These are phyloP conservation scores for Citrus hindsii DNA, from an alignment of 345 rosid species.

Conservation along the genomic window DNA sequence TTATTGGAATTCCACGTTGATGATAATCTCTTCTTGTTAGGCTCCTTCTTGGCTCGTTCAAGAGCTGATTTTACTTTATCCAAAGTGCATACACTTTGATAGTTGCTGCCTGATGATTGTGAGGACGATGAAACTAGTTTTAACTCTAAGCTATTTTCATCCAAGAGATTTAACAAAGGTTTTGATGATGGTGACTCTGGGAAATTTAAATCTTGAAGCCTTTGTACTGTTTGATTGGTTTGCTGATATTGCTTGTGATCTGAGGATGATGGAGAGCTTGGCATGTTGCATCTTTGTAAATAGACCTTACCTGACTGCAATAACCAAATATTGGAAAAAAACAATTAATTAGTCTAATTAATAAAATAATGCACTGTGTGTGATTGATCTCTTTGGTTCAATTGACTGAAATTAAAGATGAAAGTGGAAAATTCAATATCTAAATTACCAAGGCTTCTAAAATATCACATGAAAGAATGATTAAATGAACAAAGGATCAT, in stretches of 20 bases:
- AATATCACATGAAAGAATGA: background rate
- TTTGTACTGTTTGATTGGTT: conserved; percentile 43
- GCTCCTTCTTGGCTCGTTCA: conserved; percentile 61
- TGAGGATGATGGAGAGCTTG: conserved; percentile 38
- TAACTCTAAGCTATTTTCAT: conserved; percentile 46
- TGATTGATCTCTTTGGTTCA: background rate
- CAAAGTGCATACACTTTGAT: conserved; percentile 86
- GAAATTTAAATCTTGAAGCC: conserved; percentile 68
- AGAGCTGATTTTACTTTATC: conserved; percentile 83
- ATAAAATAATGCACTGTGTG: background rate
- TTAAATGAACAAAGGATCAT: too few relatives aligned
- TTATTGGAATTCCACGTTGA: conserved; percentile 19
- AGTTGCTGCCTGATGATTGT: conserved; percentile 25
- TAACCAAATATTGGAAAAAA: conserved; percentile 11
- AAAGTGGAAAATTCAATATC: background rate
- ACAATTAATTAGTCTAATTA: background rate
- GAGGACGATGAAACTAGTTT: conserved; percentile 33
- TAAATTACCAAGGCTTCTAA: background rate
- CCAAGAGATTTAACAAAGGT: conserved; percentile 42
- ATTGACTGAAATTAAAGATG: background rate
- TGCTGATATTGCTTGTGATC: conserved; percentile 28
- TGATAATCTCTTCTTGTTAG: conserved; percentile 37
- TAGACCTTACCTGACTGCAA: conserved; percentile 88
- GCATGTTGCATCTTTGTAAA: conserved; percentile 59
- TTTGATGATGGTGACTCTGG: conserved; percentile 44